Conservation (phyloP, 176 grass and related monocot species). For the Metroxylon sagu region DNA sequence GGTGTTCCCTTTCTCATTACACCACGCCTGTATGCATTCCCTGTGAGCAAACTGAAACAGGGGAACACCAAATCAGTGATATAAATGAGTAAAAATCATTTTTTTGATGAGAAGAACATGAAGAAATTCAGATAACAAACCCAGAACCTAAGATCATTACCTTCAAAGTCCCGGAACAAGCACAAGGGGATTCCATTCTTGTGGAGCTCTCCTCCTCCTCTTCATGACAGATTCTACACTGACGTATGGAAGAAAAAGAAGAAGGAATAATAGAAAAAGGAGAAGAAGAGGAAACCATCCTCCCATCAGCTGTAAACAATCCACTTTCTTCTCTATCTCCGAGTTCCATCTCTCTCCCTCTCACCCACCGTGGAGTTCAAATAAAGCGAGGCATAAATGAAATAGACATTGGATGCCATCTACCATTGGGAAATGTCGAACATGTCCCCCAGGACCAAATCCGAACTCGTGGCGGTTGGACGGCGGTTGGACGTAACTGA, state of each 20-base stretch:
- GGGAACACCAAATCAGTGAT: neutral
- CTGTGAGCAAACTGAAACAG: slow-evolving; percentile 71
- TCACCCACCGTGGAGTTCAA: neutral
- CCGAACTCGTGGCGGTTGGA: no score
- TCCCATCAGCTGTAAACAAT: slow-evolving; percentile 18
- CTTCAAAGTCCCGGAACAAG: slow-evolving; percentile 84
- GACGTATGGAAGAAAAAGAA: slow-evolving; percentile 28
- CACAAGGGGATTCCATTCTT: slow-evolving; percentile 68
- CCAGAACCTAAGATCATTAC: slow-evolving; percentile 11
- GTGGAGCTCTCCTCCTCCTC: slow-evolving; percentile 39
- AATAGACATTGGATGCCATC: neutral
- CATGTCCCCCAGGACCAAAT: no score
- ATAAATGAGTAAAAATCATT: neutral
- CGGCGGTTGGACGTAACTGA: no score
- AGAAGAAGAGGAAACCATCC: neutral
- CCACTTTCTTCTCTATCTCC: slow-evolving; percentile 6
- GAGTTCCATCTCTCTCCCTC: slow-evolving; percentile 2
- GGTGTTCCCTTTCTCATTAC: slow-evolving; percentile 89
- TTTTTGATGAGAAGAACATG: neutral
- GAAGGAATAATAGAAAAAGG: neutral
- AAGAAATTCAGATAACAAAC: neutral
- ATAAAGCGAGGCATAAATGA: no score
- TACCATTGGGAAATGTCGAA: neutral
- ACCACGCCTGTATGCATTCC: slow-evolving; percentile 92
- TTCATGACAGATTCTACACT: slow-evolving; percentile 87